Percentiles rank a stretch among this genome's conserved stretches.
Conservation (phyloP, 345 rosid species). For the Leavenworthia alabamica region DNA sequence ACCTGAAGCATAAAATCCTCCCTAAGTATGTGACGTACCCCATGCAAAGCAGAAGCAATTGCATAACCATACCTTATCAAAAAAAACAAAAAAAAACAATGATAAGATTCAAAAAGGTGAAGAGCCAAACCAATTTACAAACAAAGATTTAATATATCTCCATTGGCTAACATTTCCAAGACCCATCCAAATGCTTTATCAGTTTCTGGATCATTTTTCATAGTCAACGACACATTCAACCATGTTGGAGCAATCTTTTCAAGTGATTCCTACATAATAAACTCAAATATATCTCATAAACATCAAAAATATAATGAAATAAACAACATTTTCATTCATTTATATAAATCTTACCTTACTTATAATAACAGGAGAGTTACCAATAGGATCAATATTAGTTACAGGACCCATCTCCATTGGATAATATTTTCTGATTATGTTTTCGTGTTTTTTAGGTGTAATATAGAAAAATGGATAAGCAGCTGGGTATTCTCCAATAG, state of each 20-base stretch:
- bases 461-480: slow-evolving; percentile 91
- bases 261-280: slow-evolving; percentile 48
- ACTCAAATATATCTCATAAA: neutral
- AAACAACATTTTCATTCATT: neutral
- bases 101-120: neutral
- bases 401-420: slow-evolving; percentile 72
- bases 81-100: neutral
- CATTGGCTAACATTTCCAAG: slow-evolving; percentile 87
- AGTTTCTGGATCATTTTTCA: slow-evolving; percentile 93
- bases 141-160: too few species aligned
- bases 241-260: slow-evolving; percentile 94
- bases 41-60: slow-evolving; percentile 92
- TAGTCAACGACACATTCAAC: slow-evolving; percentile 87
- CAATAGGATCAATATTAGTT: slow-evolving; percentile 72
- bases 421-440: slow-evolving; percentile 57
- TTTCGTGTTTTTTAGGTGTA: slow-evolving; percentile 51
- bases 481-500: slow-evolving; percentile 59
- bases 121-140: neutral
- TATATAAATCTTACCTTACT: slow-evolving; percentile 57
- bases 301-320: neutral
- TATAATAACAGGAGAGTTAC: slow-evolving; percentile 84
- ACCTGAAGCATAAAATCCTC: slow-evolving; percentile 99
- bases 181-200: slow-evolving; percentile 99
- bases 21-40: slow-evolving; percentile 71
- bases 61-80: slow-evolving; percentile 91